Conservation (phyloP, 495 filamentous ascomycete species). For the Aspergillus mulundensis region DNA sequence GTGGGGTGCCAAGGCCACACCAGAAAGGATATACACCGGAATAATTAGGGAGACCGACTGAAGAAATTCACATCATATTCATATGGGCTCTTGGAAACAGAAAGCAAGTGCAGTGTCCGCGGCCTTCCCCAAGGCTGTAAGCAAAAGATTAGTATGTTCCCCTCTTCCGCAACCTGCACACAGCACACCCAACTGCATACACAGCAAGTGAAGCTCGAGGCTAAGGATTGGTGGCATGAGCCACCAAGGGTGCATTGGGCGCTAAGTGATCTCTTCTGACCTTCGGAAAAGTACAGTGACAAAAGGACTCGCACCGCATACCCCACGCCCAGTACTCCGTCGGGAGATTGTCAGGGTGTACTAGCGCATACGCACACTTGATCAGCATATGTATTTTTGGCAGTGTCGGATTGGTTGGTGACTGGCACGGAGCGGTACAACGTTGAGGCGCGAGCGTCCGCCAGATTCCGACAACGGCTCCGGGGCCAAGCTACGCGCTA, state of each 20-base stretch:
- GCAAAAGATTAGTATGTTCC: no score
- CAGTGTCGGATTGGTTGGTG: slow-evolving; percentile 16
- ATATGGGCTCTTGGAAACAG: no score
- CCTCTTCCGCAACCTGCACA: neutral
- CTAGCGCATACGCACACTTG: slow-evolving; percentile 14
- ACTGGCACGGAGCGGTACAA: slow-evolving; percentile 22
- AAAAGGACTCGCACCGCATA: slow-evolving; percentile 19
- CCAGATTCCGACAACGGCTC: slow-evolving; percentile 34
- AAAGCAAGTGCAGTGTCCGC: no score
- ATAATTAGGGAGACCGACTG: no score
- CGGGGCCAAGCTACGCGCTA: slow-evolving; percentile 21
- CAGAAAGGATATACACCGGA: neutral
- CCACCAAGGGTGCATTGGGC: slow-evolving; percentile 17
- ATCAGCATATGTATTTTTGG: slow-evolving; percentile 23
- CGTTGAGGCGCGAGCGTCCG: neutral
- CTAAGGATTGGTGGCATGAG: slow-evolving; percentile 11
- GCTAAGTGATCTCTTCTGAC: slow-evolving; percentile 6
- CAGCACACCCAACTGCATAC: neutral
- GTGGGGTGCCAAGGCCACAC: slow-evolving; percentile 6
- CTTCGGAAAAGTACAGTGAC: slow-evolving; percentile 11
- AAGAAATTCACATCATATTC: no score
- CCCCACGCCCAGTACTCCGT: slow-evolving; percentile 21
- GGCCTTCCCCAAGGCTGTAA: no score
- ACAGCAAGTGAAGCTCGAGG: slow-evolving; percentile 11
- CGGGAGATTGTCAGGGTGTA: slow-evolving; percentile 18